A percentile compares a stretch with the other conserved stretches of the same genome.
phyloP scores from a whole-genome alignment of 2,329 filamentous ascomycete species.

The Aspergillus sp. region DNA sequence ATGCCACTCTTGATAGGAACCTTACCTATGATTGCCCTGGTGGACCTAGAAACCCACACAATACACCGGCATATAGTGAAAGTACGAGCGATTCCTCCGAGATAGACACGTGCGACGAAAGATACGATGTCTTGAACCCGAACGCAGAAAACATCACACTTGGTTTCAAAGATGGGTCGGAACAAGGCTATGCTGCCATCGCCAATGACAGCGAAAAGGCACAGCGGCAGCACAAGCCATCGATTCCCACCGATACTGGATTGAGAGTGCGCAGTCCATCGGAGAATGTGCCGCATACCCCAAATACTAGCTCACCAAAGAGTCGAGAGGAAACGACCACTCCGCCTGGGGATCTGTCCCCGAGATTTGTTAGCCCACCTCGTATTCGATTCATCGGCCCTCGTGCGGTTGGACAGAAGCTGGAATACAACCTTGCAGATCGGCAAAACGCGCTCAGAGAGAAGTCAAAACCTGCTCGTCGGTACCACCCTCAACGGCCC shows the following conservation, averaged over 20 bases:
- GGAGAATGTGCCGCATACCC: neutral
- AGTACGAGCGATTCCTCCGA: neutral
- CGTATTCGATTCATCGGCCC: neutral
- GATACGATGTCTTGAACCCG: neutral
- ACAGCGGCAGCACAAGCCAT: neutral
- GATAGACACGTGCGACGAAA: neutral
- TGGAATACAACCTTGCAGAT: neutral
- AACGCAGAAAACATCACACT: neutral
- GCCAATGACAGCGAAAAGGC: neutral
- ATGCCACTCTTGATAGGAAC: slow-evolving; percentile 1
- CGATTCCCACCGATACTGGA: neutral
- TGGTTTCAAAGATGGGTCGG: neutral
- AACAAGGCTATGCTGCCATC: neutral
- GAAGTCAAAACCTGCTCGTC: neutral
- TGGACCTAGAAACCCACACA: slow-evolving; percentile 4
- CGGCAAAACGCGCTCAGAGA: neutral
- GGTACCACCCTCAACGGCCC: slow-evolving; percentile 2
- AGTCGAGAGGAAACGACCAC: no score
- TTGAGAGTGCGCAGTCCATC: neutral
- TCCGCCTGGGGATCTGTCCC: no score
- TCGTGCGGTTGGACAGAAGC: neutral
- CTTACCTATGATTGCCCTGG: slow-evolving; percentile 1
- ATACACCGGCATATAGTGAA: slow-evolving; percentile 8
- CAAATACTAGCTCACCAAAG: no score
- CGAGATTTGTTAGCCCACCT: neutral